phyloP scores from a whole-genome alignment of 129 eudicot species.

The carrot (Daucus carota) region DNA sequence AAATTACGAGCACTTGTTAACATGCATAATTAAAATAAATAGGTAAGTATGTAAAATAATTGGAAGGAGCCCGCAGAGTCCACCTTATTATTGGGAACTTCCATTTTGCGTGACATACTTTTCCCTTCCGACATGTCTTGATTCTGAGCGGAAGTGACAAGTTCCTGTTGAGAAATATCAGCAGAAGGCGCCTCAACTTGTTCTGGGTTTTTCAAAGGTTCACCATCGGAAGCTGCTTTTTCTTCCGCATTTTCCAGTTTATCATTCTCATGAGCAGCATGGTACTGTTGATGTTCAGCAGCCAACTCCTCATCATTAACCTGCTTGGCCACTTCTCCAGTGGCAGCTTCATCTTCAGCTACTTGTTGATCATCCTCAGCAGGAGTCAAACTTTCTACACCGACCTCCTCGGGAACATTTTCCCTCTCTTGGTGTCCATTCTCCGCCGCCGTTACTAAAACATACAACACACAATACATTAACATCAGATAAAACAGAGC shows the following conservation, averaged over 20 bases:
- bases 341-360: background rate
- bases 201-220: constrained; percentile 21
- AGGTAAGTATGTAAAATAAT: background rate
- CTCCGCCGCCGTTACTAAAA: constrained; percentile 19
- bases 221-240: constrained; percentile 24
- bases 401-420: constrained; percentile 32
- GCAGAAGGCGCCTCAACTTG: constrained; percentile 26
- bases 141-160: constrained; percentile 26
- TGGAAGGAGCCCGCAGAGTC: background rate
- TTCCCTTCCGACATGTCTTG: constrained; percentile 26
- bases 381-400: constrained; percentile 14
- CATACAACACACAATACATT: background rate
- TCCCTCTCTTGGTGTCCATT: constrained; percentile 41
- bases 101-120: constrained; percentile 57
- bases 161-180: constrained; percentile 31
- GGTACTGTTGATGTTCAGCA: constrained; percentile 18
- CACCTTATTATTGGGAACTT: constrained; percentile 84
- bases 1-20: background rate
- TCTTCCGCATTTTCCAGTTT: constrained; percentile 17
- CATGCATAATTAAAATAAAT: background rate
- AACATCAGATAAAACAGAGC: background rate
- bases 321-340: constrained; percentile 19
- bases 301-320: constrained; percentile 19
- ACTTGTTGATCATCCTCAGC: constrained; percentile 25
- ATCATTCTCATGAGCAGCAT: constrained; percentile 22